These are phyloP conservation scores for Suillus weaverae DNA, from an alignment of 768 basidiomycete species.

Conservation along the genomic window DNA sequence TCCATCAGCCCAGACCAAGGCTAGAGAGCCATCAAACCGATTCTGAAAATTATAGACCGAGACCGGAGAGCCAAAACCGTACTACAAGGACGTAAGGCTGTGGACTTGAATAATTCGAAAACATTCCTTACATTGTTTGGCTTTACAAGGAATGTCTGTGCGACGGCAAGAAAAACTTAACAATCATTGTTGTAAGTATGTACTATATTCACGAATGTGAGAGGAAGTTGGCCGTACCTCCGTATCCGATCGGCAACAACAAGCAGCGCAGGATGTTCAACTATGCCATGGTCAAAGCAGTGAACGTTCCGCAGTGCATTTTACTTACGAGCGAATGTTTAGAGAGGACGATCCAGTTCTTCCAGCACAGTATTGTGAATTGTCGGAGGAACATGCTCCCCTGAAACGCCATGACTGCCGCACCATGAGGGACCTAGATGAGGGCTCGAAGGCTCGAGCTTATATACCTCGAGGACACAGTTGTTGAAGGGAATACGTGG, in stretches of 20 bases:
- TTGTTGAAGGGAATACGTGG: not conserved
- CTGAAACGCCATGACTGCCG: constrained; percentile 6
- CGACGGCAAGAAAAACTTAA: constrained; percentile 58
- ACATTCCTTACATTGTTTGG: constrained; percentile 53
- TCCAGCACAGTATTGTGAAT: constrained; percentile 59
- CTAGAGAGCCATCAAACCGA: constrained; percentile 52
- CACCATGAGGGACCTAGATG: not conserved
- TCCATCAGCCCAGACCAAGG: constrained; percentile 68
- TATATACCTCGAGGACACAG: not conserved
- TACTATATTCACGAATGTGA: not conserved
- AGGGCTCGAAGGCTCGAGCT: not conserved
- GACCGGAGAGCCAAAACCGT: constrained; percentile 59
- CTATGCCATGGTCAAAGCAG: constrained; percentile 31
- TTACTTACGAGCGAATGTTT: constrained; percentile 62
- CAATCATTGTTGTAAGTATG: constrained; percentile 3
- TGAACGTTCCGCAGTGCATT: too few relatives aligned
- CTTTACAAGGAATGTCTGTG: constrained; percentile 58
- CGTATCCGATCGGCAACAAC: constrained; percentile 63
- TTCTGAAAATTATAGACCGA: constrained; percentile 48
- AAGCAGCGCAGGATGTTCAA: constrained; percentile 63
- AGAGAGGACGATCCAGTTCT: constrained; percentile 73
- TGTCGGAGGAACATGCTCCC: constrained; percentile 56
- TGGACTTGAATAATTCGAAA: not conserved
- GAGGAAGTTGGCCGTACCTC: constrained; percentile 25
- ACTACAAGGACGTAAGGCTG: constrained; percentile 36